phyloP scores from a whole-genome alignment of 2,329 filamentous ascomycete species.

The Xylaria sp. region DNA sequence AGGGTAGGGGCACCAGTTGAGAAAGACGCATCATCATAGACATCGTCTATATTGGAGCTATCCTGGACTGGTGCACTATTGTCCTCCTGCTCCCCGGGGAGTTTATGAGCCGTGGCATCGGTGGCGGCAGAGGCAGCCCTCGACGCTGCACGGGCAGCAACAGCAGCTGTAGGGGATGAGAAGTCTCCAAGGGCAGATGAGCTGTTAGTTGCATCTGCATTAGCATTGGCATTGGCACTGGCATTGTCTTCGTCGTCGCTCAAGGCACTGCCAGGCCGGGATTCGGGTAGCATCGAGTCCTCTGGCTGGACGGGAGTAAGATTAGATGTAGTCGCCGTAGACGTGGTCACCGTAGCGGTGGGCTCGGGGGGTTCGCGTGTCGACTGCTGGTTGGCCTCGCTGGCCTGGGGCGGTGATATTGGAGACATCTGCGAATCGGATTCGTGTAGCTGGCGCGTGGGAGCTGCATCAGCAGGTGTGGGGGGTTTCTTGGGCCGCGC shows the following conservation, averaged over 20 bases:
- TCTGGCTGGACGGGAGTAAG: conserved; percentile 12
- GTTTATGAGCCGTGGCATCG: conserved; percentile 37
- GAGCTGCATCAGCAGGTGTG: conserved; percentile 13
- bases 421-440: conserved; percentile 21
- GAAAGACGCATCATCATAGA: conserved; percentile 48
- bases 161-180: conserved; percentile 67
- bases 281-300: conserved; percentile 10
- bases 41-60: conserved; percentile 45
- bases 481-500: conserved; percentile 49
- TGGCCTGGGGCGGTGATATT: conserved; percentile 14
- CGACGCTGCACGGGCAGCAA: conserved; percentile 59
- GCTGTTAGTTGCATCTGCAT: conserved; percentile 49
- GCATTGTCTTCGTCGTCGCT: conserved; percentile 8
- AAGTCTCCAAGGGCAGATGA: conserved; percentile 64
- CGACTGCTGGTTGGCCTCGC: conserved; percentile 25
- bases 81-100: conserved; percentile 38
- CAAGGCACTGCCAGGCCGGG: conserved; percentile 18
- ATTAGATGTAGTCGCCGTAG: conserved; percentile 14
- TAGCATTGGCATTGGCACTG: conserved; percentile 22
- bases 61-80: conserved; percentile 40
- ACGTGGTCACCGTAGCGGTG: conserved; percentile 18
- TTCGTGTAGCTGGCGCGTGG: conserved; percentile 14
- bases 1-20: conserved; percentile 44
- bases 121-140: conserved; percentile 61
- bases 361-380: conserved; percentile 25